phyloP scores from a whole-genome alignment of 768 basidiomycete genomes.

The Tephrocybe sp. region DNA sequence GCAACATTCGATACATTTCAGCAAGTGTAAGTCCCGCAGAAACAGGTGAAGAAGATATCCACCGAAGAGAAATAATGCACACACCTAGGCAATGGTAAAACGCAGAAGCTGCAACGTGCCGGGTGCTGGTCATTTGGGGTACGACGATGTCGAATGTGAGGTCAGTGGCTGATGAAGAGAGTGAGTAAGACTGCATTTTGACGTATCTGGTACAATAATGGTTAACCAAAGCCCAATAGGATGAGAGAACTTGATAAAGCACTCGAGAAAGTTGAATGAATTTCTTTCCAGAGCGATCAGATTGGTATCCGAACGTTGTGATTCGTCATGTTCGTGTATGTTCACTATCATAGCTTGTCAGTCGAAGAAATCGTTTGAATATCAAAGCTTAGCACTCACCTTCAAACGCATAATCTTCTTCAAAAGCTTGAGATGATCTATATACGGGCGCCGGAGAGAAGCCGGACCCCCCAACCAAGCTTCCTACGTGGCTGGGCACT shows the following conservation, averaged over 20 bases:
- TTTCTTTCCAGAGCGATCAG: conserved; percentile 67
- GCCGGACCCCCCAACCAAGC: conserved; percentile 35
- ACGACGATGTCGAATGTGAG: conserved; percentile 68
- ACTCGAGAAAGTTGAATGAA: conserved; percentile 83
- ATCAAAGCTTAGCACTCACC: conserved; percentile 37
- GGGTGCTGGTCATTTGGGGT: conserved; percentile 64
- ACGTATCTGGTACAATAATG: conserved; percentile 52
- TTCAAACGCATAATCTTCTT: conserved; percentile 68
- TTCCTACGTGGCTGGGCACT: conserved; percentile 47
- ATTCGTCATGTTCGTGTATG: conserved; percentile 34
- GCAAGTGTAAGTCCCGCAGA: not conserved
- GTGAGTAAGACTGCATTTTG: conserved; percentile 70
- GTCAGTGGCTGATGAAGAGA: conserved; percentile 43
- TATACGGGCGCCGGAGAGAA: conserved; percentile 56
- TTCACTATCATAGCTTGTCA: conserved; percentile 8
- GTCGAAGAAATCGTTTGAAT: not conserved
- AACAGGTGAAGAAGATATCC: not conserved
- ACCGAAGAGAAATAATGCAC: conserved; percentile 15
- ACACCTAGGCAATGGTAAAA: conserved; percentile 86
- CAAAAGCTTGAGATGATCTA: conserved; percentile 41
- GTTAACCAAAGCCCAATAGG: conserved; percentile 12
- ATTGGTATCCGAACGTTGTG: conserved; percentile 57
- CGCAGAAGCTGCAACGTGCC: conserved; percentile 77
- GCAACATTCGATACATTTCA: not conserved
- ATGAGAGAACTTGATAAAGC: conserved; percentile 19